Evolutionary conservation across 1,139 yeast genomes (phyloP).

Genomic region (Scheffersomyces titani): DNA sequence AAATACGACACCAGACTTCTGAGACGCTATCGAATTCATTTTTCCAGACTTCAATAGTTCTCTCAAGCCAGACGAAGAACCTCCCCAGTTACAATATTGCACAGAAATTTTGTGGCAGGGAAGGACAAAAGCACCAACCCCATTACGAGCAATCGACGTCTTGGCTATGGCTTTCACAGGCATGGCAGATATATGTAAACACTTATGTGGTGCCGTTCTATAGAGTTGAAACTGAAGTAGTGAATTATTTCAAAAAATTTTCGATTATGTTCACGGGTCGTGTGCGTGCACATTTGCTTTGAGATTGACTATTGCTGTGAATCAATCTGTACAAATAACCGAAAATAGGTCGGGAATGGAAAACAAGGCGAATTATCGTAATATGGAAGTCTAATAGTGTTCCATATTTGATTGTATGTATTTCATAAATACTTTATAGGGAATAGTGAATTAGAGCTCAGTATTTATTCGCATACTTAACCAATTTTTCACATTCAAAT

Average conservation of each 20-base stretch:
- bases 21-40: conserved; percentile 57
- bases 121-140: conserved; percentile 73
- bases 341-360: neutral
- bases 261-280: neutral
- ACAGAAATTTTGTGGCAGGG: conserved; percentile 75
- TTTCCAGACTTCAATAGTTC: conserved; percentile 60
- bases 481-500: no score
- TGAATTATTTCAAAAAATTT: neutral
- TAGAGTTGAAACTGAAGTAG: neutral
- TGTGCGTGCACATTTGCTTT: neutral
- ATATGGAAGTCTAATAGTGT: no score
- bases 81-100: conserved; percentile 93
- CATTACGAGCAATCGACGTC: conserved; percentile 67
- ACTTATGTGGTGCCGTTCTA: neutral
- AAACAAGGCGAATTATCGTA: neutral
- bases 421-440: no score
- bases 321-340: neutral
- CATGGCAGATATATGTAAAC: conserved; percentile 20
- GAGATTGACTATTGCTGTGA: neutral
- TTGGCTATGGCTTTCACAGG: conserved; percentile 56
- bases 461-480: no score
- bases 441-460: no score
- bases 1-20: conserved; percentile 69
- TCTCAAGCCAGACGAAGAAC: conserved; percentile 84
- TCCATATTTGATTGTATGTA: no score